Percentiles rank a stretch among this genome's conserved stretches.
Evolutionary conservation across 805 yeast species (phyloP).

Genomic region (Suhomyces vadensis): DNA sequence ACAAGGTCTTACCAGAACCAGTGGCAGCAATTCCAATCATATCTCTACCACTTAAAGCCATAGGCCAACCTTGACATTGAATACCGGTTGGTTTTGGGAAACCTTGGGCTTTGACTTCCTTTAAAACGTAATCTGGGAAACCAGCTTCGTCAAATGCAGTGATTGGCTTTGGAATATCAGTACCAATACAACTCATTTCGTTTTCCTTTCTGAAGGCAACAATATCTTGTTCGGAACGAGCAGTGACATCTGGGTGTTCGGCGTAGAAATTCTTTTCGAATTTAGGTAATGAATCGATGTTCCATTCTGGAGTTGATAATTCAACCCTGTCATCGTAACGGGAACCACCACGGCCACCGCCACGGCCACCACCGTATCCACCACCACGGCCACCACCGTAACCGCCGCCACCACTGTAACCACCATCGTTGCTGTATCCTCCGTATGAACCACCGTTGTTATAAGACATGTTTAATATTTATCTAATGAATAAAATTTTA

Average conservation of each 20-base stretch:
- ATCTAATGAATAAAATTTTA: conserved; percentile 1
- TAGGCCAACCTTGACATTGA: conserved; percentile 99
- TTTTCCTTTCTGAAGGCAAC: conserved; percentile 72
- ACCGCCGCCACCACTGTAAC: conserved; percentile 30
- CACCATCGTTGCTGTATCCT: conserved; percentile 32
- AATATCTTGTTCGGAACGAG: conserved; percentile 74
- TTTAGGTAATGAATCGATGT: conserved; percentile 70
- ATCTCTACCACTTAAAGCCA: conserved; percentile 98
- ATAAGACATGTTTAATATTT: conserved; percentile 37
- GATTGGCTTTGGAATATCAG: conserved; percentile 91
- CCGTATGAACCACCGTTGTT: conserved; percentile 27
- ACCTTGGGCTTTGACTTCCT: conserved; percentile 87
- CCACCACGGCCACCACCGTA: conserved; percentile 38
- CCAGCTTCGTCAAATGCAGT: conserved; percentile 95
- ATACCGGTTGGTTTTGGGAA: conserved; percentile 93
- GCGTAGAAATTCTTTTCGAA: conserved; percentile 94
- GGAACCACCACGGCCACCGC: conserved; percentile 36
- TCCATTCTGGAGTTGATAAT: conserved; percentile 79
- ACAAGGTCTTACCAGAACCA: conserved; percentile 97
- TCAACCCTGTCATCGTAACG: conserved; percentile 46
- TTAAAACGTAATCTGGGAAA: conserved; percentile 90
- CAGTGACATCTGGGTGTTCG: conserved; percentile 78
- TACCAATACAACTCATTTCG: conserved; percentile 84
- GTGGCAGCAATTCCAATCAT: conserved; percentile 99
- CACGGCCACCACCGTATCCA: conserved; percentile 35